Percentiles rank a stretch among this genome's conserved stretches.
phyloP scores from a whole-genome alignment of 2,329 filamentous ascomycete genomes.

The Fusarium domesticum region DNA sequence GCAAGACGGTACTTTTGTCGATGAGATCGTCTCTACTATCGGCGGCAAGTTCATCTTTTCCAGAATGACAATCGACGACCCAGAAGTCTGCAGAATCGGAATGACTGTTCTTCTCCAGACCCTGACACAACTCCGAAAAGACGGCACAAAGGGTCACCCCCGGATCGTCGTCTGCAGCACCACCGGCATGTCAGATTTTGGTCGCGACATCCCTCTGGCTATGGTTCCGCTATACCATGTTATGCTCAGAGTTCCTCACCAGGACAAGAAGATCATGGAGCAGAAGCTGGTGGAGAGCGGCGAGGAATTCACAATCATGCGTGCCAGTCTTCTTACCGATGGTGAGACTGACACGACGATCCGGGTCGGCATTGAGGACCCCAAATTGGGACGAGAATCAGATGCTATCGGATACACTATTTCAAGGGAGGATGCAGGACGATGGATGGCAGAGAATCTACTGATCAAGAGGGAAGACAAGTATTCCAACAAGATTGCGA shows the following conservation, averaged over 20 bases:
- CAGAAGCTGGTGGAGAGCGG: conserved; percentile 23
- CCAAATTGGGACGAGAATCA: conserved; percentile 30
- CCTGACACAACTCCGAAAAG: conserved; percentile 31
- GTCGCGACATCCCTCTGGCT: conserved; percentile 42
- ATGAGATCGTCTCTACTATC: conserved; percentile 48
- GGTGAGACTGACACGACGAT: conserved; percentile 29
- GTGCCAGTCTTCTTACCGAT: conserved; percentile 38
- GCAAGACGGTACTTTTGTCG: conserved; percentile 36
- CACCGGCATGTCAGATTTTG: conserved; percentile 39
- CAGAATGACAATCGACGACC: conserved; percentile 42
- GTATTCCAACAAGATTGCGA: conserved; percentile 37
- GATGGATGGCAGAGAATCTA: conserved; percentile 45
- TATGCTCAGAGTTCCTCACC: conserved; percentile 42
- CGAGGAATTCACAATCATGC: conserved; percentile 38
- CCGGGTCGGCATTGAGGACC: conserved; percentile 41
- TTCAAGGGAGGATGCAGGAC: conserved; percentile 45
- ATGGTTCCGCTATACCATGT: conserved; percentile 44
- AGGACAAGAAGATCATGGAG: conserved; percentile 50
- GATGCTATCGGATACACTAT: conserved; percentile 46
- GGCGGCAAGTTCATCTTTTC: conserved; percentile 37
- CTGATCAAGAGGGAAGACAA: conserved; percentile 23
- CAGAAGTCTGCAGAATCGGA: conserved; percentile 46
- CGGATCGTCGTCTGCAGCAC: conserved; percentile 37
- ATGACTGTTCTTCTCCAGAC: conserved; percentile 42
- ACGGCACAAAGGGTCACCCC: conserved; percentile 31